Percentiles rank a stretch among this genome's conserved stretches.
These are phyloP conservation scores for Oryza longistaminata DNA, from an alignment of 176 grass and related monocot genomes.

Conservation along the genomic window DNA sequence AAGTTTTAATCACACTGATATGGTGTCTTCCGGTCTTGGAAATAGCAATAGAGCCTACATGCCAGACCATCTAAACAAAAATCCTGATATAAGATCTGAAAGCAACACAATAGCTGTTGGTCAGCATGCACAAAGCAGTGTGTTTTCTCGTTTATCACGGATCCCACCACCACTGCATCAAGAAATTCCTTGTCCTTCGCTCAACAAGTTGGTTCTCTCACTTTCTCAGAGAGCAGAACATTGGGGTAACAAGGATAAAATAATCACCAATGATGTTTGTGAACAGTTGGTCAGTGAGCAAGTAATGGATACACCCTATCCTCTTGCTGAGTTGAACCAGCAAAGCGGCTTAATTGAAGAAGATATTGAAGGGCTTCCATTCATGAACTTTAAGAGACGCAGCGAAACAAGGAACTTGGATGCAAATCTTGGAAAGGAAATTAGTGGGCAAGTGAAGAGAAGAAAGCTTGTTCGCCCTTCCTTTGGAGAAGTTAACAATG, in stretches of 20 bases:
- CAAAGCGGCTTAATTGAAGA: background rate
- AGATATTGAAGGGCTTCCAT: constrained; percentile 36
- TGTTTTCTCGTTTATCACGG: constrained; percentile 59
- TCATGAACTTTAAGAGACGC: constrained; percentile 67
- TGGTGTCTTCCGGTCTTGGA: constrained; percentile 31
- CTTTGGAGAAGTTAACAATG: constrained; percentile 34
- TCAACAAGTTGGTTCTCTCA: constrained; percentile 43
- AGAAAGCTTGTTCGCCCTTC: constrained; percentile 68
- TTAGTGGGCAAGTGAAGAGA: constrained; percentile 39
- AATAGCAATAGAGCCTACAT: constrained; percentile 10
- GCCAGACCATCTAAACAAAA: background rate
- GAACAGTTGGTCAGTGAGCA: constrained; percentile 7
- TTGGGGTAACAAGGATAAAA: background rate
- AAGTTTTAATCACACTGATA: constrained; percentile 10
- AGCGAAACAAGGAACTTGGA: constrained; percentile 27
- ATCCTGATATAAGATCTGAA: constrained; percentile 18
- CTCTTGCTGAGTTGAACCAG: constrained; percentile 19
- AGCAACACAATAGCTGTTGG: constrained; percentile 9
- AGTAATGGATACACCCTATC: background rate
- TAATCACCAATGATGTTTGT: background rate
- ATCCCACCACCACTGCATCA: constrained; percentile 18
- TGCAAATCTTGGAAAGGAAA: constrained; percentile 24
- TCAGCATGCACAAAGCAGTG: constrained; percentile 28
- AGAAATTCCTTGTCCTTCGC: constrained; percentile 27
- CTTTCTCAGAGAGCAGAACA: constrained; percentile 43